Percentiles rank a stretch among this genome's conserved stretches.
Evolutionary conservation across 805 yeast species (phyloP).

Genomic region (Candida easanensis): DNA sequence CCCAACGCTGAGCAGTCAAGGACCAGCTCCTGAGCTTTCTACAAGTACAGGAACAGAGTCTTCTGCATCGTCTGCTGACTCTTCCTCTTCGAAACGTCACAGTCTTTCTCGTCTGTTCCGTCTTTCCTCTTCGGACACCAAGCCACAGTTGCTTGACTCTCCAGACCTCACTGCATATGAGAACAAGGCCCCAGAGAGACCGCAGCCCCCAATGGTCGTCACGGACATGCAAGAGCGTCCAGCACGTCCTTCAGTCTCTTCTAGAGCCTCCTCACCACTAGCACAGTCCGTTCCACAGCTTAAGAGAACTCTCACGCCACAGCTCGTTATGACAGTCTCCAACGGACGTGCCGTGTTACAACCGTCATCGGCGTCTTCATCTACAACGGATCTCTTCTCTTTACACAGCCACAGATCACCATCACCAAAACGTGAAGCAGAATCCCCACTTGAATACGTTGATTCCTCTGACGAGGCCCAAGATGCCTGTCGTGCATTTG

Average conservation of each 20-base stretch:
- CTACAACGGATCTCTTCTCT: constrained; percentile 23
- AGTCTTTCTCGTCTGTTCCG: constrained; percentile 15
- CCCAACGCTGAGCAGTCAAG: background rate
- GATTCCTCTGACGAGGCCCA: constrained; percentile 18
- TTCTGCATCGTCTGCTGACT: background rate
- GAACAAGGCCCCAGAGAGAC: background rate
- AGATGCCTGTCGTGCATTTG: constrained; percentile 23
- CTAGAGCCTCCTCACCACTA: constrained; percentile 8
- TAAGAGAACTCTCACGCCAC: constrained; percentile 16
- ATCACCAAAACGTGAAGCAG: constrained; percentile 26
- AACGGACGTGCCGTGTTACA: constrained; percentile 18
- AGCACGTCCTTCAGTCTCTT: background rate
- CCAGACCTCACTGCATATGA: constrained; percentile 4
- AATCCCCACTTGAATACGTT: constrained; percentile 10
- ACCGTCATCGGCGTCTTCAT: constrained; percentile 24
- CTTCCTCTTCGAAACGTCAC: constrained; percentile 2
- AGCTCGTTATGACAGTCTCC: constrained; percentile 18
- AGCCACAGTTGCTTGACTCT: constrained; percentile 13
- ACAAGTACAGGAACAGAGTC: too few species aligned
- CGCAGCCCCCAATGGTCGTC: background rate
- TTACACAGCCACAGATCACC: constrained; percentile 23
- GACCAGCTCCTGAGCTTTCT: too few species aligned
- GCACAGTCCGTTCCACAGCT: constrained; percentile 7
- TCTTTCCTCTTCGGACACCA: constrained; percentile 6
- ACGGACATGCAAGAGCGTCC: background rate